Conservation (phyloP, 495 filamentous ascomycete species). For the Daldinia concentrica region DNA sequence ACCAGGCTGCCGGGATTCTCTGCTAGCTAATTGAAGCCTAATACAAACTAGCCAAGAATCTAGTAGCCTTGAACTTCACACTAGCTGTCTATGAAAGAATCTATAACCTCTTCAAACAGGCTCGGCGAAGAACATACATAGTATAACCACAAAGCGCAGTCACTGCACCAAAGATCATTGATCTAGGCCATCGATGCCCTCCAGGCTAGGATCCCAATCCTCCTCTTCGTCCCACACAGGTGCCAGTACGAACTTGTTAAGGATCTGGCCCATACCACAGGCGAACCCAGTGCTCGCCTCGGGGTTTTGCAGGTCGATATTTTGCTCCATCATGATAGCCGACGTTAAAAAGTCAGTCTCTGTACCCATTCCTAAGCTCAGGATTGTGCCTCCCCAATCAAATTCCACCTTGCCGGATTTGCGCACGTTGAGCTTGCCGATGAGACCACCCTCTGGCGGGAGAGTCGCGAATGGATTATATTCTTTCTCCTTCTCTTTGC, state of each 20-base stretch:
- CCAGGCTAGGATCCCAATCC: conserved; percentile 51
- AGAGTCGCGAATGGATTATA: conserved; percentile 41
- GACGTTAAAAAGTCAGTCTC: conserved; percentile 56
- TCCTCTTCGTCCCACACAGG: conserved; percentile 62
- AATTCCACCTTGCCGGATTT: conserved; percentile 68
- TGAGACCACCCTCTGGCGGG: conserved; percentile 57
- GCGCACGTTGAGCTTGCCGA: conserved; percentile 68
- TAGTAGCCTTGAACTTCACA: neutral
- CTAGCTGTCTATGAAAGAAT: conserved; percentile 2
- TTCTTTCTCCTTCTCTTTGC: conserved; percentile 36
- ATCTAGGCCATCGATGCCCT: conserved; percentile 24
- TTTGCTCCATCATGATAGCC: conserved; percentile 57
- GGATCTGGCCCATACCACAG: conserved; percentile 65
- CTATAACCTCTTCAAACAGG: neutral
- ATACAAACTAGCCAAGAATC: neutral
- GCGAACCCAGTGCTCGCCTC: conserved; percentile 55
- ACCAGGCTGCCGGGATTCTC: neutral
- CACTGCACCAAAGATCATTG: neutral
- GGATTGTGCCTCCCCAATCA: conserved; percentile 65
- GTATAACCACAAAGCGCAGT: neutral
- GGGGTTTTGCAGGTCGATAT: conserved; percentile 52
- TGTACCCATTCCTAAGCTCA: conserved; percentile 57
- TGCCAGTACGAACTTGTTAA: conserved; percentile 66
- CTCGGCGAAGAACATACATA: neutral
- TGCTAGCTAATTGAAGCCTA: neutral